Conservation (phyloP, 371 early-diverging fungal genomes). For the Polyrhizophydium stewartii region DNA sequence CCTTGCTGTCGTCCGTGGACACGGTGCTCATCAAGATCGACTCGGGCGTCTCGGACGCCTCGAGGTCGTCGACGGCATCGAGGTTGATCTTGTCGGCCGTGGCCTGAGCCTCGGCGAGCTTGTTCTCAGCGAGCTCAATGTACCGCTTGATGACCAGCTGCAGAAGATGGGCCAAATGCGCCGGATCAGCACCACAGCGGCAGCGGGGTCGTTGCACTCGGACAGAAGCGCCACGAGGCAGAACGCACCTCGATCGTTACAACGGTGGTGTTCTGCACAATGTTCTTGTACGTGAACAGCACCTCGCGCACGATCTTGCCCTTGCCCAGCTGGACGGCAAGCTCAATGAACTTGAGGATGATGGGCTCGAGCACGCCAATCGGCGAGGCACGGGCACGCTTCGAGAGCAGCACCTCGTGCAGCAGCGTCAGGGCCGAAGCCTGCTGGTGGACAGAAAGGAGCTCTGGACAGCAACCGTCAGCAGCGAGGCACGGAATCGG, state of each 20-base stretch:
- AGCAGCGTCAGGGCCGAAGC: slow-evolving; percentile 83
- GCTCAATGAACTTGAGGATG: slow-evolving; percentile 87
- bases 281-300: slow-evolving; percentile 94
- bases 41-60: slow-evolving; percentile 94
- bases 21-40: slow-evolving; percentile 92
- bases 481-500: not conserved
- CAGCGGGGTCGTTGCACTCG: not conserved
- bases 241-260: slow-evolving; percentile 74
- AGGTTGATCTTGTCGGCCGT: slow-evolving; percentile 82
- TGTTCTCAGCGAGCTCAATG: slow-evolving; percentile 80
- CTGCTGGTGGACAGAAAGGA: slow-evolving; percentile 85
- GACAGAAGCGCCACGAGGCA: too few relatives aligned
- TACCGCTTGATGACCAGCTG: slow-evolving; percentile 76
- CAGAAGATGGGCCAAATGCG: not conserved
- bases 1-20: slow-evolving; percentile 89
- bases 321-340: slow-evolving; percentile 82
- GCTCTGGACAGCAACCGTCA: slow-evolving; percentile 68
- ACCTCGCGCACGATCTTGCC: slow-evolving; percentile 94
- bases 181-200: not conserved
- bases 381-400: slow-evolving; percentile 77
- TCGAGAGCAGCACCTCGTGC: slow-evolving; percentile 85
- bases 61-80: slow-evolving; percentile 83
- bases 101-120: slow-evolving; percentile 87
- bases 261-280: slow-evolving; percentile 90
- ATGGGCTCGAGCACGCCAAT: slow-evolving; percentile 83